These are phyloP conservation scores for Hypomontagnella monticulosa DNA, from an alignment of 495 filamentous ascomycete genomes.

Conservation along the genomic window DNA sequence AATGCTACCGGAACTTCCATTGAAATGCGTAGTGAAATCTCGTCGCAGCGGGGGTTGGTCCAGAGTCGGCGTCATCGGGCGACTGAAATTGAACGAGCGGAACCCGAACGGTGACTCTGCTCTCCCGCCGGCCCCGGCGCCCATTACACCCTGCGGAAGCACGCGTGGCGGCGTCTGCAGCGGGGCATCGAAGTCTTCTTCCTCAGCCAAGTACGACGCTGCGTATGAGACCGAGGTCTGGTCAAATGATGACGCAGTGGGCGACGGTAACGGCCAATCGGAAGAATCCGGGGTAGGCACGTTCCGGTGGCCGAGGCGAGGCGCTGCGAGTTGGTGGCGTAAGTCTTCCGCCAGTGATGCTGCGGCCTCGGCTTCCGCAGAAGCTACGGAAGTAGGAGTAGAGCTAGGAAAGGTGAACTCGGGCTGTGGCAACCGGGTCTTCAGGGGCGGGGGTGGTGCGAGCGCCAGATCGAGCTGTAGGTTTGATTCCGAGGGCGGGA, in stretches of 20 bases:
- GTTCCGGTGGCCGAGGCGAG: slow-evolving; percentile 29
- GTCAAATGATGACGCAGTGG: slow-evolving; percentile 31
- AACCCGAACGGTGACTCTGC: slow-evolving; percentile 39
- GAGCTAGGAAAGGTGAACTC: neutral
- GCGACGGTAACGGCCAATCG: slow-evolving; percentile 41
- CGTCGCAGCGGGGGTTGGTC: slow-evolving; percentile 16
- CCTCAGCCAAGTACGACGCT: too few species aligned
- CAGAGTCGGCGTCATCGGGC: slow-evolving; percentile 37
- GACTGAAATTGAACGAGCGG: slow-evolving; percentile 43
- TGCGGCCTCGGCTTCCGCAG: too few species aligned
- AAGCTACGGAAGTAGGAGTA: too few species aligned
- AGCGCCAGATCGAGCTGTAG: slow-evolving; percentile 3
- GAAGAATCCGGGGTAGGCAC: slow-evolving; percentile 39
- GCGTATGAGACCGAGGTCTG: slow-evolving; percentile 10
- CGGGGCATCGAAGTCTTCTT: slow-evolving; percentile 5
- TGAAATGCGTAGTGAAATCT: neutral
- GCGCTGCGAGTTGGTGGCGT: slow-evolving; percentile 7
- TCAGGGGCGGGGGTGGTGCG: slow-evolving; percentile 31
- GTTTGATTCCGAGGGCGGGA: slow-evolving; percentile 33
- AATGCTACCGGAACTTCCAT: neutral
- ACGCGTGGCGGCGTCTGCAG: slow-evolving; percentile 26
- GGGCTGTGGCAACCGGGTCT: slow-evolving; percentile 9
- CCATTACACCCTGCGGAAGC: slow-evolving; percentile 12
- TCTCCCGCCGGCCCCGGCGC: neutral
- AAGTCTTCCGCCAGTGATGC: too few species aligned